phyloP scores from a whole-genome alignment of 805 yeast species.

The Saccharomycopsis amapae region DNA sequence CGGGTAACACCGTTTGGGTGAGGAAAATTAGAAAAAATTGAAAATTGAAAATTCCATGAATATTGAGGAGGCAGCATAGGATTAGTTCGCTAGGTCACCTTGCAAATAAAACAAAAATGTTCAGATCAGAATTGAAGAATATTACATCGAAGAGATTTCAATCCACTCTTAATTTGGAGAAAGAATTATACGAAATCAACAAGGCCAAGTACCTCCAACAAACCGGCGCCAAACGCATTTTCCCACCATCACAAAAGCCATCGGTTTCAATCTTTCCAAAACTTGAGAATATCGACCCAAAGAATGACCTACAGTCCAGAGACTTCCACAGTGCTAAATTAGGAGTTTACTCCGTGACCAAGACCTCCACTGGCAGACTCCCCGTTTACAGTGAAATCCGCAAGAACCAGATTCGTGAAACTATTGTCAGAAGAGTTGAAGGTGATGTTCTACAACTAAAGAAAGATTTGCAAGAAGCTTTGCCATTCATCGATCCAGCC shows the following conservation, averaged over 20 bases:
- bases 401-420: conserved; percentile 52
- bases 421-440: conserved; percentile 63
- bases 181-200: conserved; percentile 12
- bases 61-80: no score
- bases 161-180: conserved; percentile 14
- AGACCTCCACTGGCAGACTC: conserved; percentile 57
- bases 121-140: not conserved
- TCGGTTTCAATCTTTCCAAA: conserved; percentile 13
- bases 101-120: not conserved
- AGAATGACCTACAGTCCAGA: conserved; percentile 11
- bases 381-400: conserved; percentile 76
- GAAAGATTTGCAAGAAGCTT: conserved; percentile 48
- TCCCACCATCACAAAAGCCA: conserved; percentile 5
- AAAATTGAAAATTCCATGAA: no score
- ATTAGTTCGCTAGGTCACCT: no score
- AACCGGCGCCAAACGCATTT: conserved; percentile 1
- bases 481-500: conserved; percentile 42
- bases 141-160: not conserved
- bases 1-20: not conserved
- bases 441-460: conserved; percentile 65
- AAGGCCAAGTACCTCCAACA: conserved; percentile 16
- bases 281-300: conserved; percentile 14
- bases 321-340: not conserved
- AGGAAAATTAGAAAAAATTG: no score
- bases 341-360: conserved; percentile 25